Conservation (phyloP, 2,329 filamentous ascomycete species). For the Xylariomycetidae sp. region DNA sequence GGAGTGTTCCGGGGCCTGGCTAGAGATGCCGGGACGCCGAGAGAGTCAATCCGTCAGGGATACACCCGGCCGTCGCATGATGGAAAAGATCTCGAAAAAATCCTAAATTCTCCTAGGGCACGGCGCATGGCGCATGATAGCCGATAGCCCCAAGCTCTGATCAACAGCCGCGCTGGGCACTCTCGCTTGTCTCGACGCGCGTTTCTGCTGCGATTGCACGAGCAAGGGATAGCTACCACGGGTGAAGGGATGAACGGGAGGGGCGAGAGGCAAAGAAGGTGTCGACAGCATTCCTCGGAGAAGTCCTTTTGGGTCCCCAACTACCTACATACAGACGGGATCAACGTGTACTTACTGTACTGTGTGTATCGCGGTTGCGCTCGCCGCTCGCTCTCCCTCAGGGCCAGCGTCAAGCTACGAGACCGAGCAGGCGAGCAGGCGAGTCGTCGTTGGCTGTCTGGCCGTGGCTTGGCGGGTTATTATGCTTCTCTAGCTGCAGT, state of each 20-base stretch:
- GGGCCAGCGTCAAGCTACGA: too few species aligned
- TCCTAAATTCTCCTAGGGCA: neutral
- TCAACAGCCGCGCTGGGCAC: slow-evolving; percentile 1
- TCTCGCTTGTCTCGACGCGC: slow-evolving; percentile 1
- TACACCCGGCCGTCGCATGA: neutral
- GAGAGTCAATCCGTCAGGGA: slow-evolving; percentile 1
- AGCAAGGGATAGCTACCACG: too few species aligned
- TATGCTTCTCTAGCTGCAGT: neutral
- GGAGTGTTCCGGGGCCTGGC: neutral
- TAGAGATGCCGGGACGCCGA: slow-evolving; percentile 1
- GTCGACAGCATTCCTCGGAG: neutral
- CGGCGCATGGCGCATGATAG: neutral
- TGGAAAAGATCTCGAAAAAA: neutral
- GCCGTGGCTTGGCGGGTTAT: neutral
- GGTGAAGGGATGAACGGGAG: too few species aligned
- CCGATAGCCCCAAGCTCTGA: slow-evolving; percentile 3
- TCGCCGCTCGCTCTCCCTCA: too few species aligned
- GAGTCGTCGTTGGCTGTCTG: too few species aligned
- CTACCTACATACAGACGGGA: neutral
- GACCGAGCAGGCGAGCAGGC: too few species aligned
- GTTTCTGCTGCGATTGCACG: slow-evolving; percentile 1
- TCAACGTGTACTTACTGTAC: too few species aligned
- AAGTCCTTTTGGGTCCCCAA: neutral
- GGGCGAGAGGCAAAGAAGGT: too few species aligned
- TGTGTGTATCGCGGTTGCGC: too few species aligned